Evolutionary conservation across 805 yeast genomes (phyloP), one percentile per base, ranked within the genome.

Genomic region (Nakazawaea laoshanensis): DNA sequence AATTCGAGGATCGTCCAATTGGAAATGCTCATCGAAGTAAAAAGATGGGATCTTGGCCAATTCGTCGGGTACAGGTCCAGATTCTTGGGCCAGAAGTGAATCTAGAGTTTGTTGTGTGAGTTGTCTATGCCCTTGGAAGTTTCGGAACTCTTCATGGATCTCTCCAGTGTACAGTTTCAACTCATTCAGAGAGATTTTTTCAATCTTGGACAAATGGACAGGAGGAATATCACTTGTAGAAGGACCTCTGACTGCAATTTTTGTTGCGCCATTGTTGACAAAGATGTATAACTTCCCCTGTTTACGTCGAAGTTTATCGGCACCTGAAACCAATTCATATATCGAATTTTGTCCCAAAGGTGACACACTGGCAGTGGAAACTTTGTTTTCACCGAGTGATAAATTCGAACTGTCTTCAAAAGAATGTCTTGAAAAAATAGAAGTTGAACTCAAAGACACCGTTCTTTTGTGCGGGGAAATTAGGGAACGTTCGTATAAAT

Each of bases 171-270:
- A 79, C 2, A 54, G 44, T 12, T 53, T 57, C 27, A 79, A 59
- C 16, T 56, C 60, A 1, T 57, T 49, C 25, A 63, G 57, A 38
- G 67, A 54, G 5, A 68, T 63, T 31, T 60, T 63, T 14, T 61
- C 61, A 4, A 77, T 50, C 20, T 70, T 72, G 3, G 79, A 60
- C 24, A 89, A 59, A 30, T 69, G 74, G 8, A 86, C 78, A 16
- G 79, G 86, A 0, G 96, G 95, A 8, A 89, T 89, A 47, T 92
- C 97, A 31, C 68, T 66, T 2, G 70, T 62, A 1, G 95, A 79
- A 0, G 98, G 97, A 6, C 74, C 67, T 25, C 61, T 61, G 17
- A 80, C 49, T 42, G 67, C 67, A 20, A 70, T 52, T 7, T 65
- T 65, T 5, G 60, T 50, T 0, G 74, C 65, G 8, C 58, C 52